Base-by-base conservation (phyloP, 2,329 filamentous ascomycete genomes). In the Ophiostoma populinum region DNA sequence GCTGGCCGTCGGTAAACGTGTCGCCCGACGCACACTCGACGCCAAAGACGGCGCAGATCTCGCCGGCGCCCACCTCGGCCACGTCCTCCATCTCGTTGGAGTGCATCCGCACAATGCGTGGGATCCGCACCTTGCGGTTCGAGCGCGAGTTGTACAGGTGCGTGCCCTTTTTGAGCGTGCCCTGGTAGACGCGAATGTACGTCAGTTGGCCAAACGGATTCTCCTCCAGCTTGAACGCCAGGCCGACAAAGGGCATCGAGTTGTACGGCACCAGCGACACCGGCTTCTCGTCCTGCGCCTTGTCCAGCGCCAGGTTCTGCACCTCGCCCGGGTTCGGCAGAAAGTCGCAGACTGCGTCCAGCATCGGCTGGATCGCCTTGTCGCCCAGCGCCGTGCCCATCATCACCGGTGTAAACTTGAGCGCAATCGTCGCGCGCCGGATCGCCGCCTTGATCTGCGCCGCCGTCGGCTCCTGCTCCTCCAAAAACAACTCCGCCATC, bases 61-160 rank as follows among this genome's bases (percentile, higher is more conserved):
- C 90, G 57, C 90, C 90, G 36, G 90, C 87, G 35, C 86, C 83
- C 43, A 98, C 79, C 55, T 94, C 86, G 37, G 61, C 65, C 20
- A 94, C 83, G 51, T 98, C 90, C 56, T 98, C 90, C 87, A 98
- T 93, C 52, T 98, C 90, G 53, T 95, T 93, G 30, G 86, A 93
- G 64, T 98, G 90, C 90, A 98, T 98, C 43, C 90, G 83, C 42
- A 98, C 90, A 49, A 98, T 95, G 51, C 87, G 80, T 15, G 90
- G 90, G 39, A 98, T 78, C 58, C 92, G 86, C 53, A 98, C 79
- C 64, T 87, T 94, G 68, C 94, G 93, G 56, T 87, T 80, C 44
- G 74, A 92, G 47, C 86, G 76, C 7, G 86, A 86, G 58, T 95
- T 98, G 70, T 78, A 93, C 37, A 98, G 75, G 53, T 86, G 83